Evolutionary conservation across 1,284 basidiomycete genomes (phyloP).

Genomic region (Pseudozyma thailandica): DNA sequence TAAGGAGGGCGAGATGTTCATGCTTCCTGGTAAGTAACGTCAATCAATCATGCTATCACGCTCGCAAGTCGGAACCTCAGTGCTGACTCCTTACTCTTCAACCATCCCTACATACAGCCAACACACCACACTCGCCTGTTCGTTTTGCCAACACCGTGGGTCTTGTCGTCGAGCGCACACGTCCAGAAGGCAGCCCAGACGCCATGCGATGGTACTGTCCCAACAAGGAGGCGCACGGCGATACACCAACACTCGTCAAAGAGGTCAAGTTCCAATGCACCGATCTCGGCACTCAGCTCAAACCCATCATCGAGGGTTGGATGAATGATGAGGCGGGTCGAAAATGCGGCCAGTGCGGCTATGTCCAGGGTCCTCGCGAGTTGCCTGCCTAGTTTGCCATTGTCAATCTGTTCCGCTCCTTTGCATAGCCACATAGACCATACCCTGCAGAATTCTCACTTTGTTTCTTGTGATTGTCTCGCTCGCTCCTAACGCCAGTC

Average conservation of each 20-base stretch:
- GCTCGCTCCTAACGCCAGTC: no score
- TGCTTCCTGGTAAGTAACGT: constrained; percentile 78
- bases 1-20: constrained; percentile 94
- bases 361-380: constrained; percentile 33
- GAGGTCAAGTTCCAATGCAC: constrained; percentile 88
- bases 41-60: background rate
- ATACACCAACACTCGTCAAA: constrained; percentile 80
- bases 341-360: constrained; percentile 48
- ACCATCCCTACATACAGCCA: constrained; percentile 68
- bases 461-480: background rate
- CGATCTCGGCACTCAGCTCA: constrained; percentile 91
- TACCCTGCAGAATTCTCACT: constrained; percentile 1
- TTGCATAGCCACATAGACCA: background rate
- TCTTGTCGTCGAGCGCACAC: constrained; percentile 89
- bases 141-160: constrained; percentile 90
- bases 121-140: constrained; percentile 94
- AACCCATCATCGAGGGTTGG: constrained; percentile 78
- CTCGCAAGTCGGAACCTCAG: background rate
- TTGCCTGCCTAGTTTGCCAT: constrained; percentile 27
- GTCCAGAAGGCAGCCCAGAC: constrained; percentile 78
- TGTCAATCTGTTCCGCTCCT: background rate
- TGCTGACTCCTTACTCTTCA: background rate
- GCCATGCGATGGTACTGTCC: constrained; percentile 94
- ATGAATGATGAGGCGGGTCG: constrained; percentile 47
- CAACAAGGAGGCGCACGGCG: constrained; percentile 73